Evolutionary conservation across 2,329 filamentous ascomycete genomes (phyloP).

Genomic region (Botrytis paeoniae): DNA sequence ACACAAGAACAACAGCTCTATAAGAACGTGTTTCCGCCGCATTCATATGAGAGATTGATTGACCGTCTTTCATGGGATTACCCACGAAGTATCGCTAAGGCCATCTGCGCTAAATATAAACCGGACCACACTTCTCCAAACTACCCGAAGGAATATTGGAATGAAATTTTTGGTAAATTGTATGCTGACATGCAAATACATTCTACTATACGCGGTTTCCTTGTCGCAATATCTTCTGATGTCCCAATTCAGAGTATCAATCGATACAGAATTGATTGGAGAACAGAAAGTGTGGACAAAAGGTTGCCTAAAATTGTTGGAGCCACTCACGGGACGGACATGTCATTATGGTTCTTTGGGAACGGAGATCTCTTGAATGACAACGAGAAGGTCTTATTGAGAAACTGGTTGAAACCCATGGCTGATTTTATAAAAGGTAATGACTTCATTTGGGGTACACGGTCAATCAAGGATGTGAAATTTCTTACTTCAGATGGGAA

Average conservation of each 20-base stretch:
- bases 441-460: slow-evolving; percentile 21
- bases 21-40: slow-evolving; percentile 23
- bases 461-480: slow-evolving; percentile 17
- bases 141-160: slow-evolving; percentile 14
- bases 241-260: slow-evolving; percentile 21
- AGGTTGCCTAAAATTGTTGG: slow-evolving; percentile 19
- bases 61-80: slow-evolving; percentile 27
- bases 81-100: slow-evolving; percentile 19
- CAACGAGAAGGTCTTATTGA: slow-evolving; percentile 18
- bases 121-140: not conserved
- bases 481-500: slow-evolving; percentile 21
- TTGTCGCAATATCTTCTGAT: slow-evolving; percentile 14
- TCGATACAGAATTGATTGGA: slow-evolving; percentile 26
- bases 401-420: slow-evolving; percentile 25
- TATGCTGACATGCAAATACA: slow-evolving; percentile 28
- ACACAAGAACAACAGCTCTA: slow-evolving; percentile 26
- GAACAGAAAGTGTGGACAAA: slow-evolving; percentile 24
- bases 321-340: slow-evolving; percentile 24
- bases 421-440: slow-evolving; percentile 21
- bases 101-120: slow-evolving; percentile 18
- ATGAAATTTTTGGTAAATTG: slow-evolving; percentile 23
- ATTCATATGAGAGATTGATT: slow-evolving; percentile 21
- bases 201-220: slow-evolving; percentile 25
- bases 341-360: slow-evolving; percentile 27
- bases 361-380: slow-evolving; percentile 23